Percentiles rank a stretch among this genome's conserved stretches.
phyloP scores from a whole-genome alignment of 257 asterid species.

The Solanum pinnatisectum region DNA sequence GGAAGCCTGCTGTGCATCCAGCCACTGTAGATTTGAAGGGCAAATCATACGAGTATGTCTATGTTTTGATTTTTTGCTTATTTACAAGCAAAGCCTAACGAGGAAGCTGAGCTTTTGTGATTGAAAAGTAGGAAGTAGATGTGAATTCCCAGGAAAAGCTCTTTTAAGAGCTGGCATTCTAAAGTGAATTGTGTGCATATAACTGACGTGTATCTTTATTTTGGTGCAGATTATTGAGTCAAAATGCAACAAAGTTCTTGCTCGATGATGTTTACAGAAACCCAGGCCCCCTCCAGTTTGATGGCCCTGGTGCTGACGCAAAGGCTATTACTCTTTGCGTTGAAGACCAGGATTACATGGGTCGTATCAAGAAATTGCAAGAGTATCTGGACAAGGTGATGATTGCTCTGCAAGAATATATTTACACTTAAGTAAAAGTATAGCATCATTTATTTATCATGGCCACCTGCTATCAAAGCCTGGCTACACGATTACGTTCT shows the following conservation, averaged over 20 bases:
- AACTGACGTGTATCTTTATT: not conserved
- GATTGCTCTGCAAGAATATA: not conserved
- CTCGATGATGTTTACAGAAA: slow-evolving; percentile 83
- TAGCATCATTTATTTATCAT: not conserved
- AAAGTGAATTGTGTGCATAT: not conserved
- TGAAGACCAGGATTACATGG: slow-evolving; percentile 90
- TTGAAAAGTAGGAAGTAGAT: not conserved
- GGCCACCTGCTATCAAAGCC: not conserved
- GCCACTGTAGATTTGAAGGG: slow-evolving; percentile 94
- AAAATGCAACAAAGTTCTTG: slow-evolving; percentile 75
- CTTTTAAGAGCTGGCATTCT: not conserved
- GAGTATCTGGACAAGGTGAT: slow-evolving; percentile 56
- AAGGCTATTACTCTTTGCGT: slow-evolving; percentile 74
- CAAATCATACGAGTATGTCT: slow-evolving; percentile 73
- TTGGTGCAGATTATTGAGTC: slow-evolving; percentile 56
- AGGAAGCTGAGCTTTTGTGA: not conserved
- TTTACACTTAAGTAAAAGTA: not conserved
- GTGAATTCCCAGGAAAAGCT: not conserved
- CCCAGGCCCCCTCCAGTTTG: slow-evolving; percentile 98
- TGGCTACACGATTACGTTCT: not conserved
- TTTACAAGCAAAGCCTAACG: not conserved
- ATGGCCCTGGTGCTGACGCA: slow-evolving; percentile 92
- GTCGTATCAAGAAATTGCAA: slow-evolving; percentile 62
- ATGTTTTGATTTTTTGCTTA: not conserved
- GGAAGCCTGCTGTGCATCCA: slow-evolving; percentile 88